Conservation (phyloP, 768 basidiomycete species). For the Dictyophora rubrovolvata region DNA sequence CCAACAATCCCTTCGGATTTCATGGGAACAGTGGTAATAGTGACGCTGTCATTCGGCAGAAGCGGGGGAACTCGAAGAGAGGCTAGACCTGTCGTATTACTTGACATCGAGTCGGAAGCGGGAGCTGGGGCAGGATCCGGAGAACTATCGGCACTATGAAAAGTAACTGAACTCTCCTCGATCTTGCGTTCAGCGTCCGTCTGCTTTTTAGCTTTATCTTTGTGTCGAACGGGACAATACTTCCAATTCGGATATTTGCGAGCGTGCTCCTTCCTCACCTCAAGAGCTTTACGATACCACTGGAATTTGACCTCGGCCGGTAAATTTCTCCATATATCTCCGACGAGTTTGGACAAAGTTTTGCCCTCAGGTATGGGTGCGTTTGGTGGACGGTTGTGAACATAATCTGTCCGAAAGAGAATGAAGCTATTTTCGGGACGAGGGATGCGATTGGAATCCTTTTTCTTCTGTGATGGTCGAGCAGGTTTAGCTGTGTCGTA, state of each 20-base stretch:
- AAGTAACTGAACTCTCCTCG: not conserved
- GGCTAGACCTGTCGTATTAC: not conserved
- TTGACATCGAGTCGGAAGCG: not conserved
- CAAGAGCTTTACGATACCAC: not conserved
- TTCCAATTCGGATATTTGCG: conserved; percentile 6
- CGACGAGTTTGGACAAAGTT: conserved; percentile 22
- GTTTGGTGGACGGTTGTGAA: conserved; percentile 23
- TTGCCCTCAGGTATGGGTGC: conserved; percentile 25
- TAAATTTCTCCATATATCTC: conserved; percentile 27
- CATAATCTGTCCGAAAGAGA: conserved; percentile 28
- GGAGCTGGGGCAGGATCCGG: not conserved
- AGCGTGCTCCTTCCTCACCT: not conserved
- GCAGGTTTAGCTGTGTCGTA: not conserved
- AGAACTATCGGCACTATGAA: not conserved
- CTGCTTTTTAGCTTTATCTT: not conserved
- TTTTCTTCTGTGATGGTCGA: not conserved
- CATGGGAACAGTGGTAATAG: not conserved
- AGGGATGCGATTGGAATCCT: conserved; percentile 20
- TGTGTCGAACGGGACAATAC: not conserved
- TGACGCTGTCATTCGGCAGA: not conserved
- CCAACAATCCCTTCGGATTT: not conserved
- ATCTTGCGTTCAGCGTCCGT: not conserved
- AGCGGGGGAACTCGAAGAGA: no score
- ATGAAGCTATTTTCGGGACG: conserved; percentile 33
- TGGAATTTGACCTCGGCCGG: conserved; percentile 6